These are phyloP conservation scores for Tetrastigma voinierianum DNA, from an alignment of 164 flowering plant genomes.

Conservation along the genomic window DNA sequence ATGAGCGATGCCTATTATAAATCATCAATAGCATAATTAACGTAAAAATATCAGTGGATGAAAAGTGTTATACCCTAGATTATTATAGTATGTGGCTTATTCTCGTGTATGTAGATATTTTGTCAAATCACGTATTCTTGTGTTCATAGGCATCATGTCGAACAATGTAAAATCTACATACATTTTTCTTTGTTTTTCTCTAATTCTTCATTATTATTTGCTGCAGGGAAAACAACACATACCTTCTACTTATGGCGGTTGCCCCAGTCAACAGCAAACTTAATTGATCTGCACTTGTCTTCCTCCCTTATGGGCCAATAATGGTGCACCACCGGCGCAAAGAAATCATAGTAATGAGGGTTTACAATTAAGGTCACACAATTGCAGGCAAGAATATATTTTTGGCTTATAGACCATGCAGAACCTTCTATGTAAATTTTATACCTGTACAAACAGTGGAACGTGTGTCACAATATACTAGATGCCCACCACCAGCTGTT, in stretches of 20 bases:
- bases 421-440: constrained; percentile 72
- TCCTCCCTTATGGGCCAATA: constrained; percentile 64
- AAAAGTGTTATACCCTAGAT: too few species aligned
- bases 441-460: constrained; percentile 30
- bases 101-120: too few species aligned
- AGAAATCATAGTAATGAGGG: constrained; percentile 64
- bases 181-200: too few species aligned
- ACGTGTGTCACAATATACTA: background rate
- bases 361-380: constrained; percentile 50
- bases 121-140: too few species aligned
- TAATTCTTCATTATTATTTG: too few species aligned
- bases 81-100: too few species aligned
- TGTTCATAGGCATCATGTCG: too few species aligned
- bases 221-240: too few species aligned
- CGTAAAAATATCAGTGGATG: background rate
- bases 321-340: constrained; percentile 55
- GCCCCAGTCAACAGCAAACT: constrained; percentile 73
- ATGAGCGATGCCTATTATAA: constrained; percentile 50
- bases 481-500: too few species aligned
- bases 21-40: background rate
- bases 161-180: too few species aligned
- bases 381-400: constrained; percentile 73
- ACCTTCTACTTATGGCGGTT: constrained; percentile 53
- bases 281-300: constrained; percentile 61
- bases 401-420: constrained; percentile 80